These are phyloP conservation scores for Arachis monticola DNA, from an alignment of 331 rosid species.

Conservation along the genomic window DNA sequence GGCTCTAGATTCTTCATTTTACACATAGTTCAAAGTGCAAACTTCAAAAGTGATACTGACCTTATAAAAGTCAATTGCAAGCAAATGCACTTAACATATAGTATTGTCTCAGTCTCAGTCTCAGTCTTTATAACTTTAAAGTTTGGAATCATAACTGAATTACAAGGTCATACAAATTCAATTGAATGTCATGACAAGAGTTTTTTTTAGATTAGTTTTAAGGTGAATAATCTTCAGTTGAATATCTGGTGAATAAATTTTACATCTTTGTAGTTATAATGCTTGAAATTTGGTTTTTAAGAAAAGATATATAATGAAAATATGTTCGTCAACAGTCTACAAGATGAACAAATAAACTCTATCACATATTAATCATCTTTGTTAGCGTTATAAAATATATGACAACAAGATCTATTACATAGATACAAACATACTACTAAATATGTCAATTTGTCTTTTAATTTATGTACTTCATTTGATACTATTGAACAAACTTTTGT, in stretches of 20 bases:
- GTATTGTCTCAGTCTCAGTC: background rate
- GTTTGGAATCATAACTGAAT: slow-evolving; percentile 4
- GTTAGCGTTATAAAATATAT: background rate
- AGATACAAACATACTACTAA: background rate
- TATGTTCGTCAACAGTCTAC: background rate
- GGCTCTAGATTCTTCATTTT: slow-evolving; percentile 24
- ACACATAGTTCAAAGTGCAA: background rate
- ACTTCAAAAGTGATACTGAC: background rate
- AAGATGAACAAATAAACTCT: slow-evolving; percentile 1
- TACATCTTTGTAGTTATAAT: background rate
- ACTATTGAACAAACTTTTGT: slow-evolving; percentile 2
- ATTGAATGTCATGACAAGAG: background rate
- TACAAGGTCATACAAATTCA: slow-evolving; percentile 13
- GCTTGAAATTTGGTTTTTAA: background rate
- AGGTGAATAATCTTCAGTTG: background rate
- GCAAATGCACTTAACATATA: background rate
- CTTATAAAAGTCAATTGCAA: background rate
- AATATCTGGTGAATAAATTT: background rate
- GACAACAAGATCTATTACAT: background rate
- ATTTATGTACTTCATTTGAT: background rate
- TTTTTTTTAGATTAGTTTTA: background rate
- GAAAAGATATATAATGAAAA: background rate
- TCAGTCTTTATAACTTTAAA: slow-evolving; percentile 17
- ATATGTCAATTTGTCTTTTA: background rate
- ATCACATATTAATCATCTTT: slow-evolving; percentile 11